phyloP scores from a whole-genome alignment of 768 basidiomycete genomes.

The Paxillus rubicundulus region DNA sequence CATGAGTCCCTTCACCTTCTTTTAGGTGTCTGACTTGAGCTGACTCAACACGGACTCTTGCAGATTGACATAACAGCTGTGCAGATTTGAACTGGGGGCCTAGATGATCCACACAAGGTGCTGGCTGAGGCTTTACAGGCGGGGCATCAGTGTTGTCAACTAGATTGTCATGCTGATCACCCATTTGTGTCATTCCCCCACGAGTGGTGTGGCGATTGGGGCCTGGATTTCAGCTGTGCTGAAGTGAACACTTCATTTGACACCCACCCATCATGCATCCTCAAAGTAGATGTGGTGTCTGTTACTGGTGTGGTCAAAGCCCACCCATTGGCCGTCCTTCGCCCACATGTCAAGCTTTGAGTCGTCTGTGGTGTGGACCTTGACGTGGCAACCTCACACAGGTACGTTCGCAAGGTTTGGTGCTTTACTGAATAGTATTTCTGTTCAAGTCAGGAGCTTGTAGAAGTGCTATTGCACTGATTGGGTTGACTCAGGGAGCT shows the following conservation, averaged over 20 bases:
- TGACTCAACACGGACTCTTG: background rate
- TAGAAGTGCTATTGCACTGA: too few species aligned
- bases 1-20: background rate
- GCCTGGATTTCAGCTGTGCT: background rate
- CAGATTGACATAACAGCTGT: background rate
- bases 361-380: slow-evolving; percentile 6
- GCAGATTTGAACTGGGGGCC: background rate
- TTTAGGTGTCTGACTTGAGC: background rate
- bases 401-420: slow-evolving; percentile 15
- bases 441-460: too few species aligned
- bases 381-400: slow-evolving; percentile 23
- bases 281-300: slow-evolving; percentile 10
- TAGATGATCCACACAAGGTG: background rate
- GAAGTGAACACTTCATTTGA: slow-evolving; percentile 1
- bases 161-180: background rate
- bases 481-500: too few species aligned
- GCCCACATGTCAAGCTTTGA: slow-evolving; percentile 14
- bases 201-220: background rate
- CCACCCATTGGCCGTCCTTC: slow-evolving; percentile 13
- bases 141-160: background rate
- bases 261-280: slow-evolving; percentile 7
- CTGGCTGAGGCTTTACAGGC: background rate
- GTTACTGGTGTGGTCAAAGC: slow-evolving; percentile 14
- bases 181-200: background rate
- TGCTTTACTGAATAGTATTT: slow-evolving; percentile 1